phyloP scores from a whole-genome alignment of 805 yeast genomes.

The Lipomyces sp. region DNA sequence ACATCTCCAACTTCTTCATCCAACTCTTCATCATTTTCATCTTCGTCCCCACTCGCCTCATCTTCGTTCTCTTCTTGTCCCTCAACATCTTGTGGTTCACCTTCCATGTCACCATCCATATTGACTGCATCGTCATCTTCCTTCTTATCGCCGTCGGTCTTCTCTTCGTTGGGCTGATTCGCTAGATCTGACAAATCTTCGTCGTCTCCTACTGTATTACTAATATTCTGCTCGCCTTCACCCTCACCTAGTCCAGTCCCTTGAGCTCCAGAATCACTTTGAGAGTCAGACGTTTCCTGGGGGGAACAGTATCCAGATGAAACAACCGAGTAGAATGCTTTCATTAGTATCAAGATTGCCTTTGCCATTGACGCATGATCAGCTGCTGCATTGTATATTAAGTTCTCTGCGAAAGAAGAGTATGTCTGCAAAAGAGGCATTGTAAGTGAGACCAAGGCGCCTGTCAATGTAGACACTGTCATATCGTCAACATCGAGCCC shows the following conservation, averaged over 20 bases:
- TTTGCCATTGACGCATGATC: slow-evolving; percentile 62
- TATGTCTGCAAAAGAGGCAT: slow-evolving; percentile 70
- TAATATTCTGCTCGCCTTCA: slow-evolving; percentile 77
- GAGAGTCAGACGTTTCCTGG: slow-evolving; percentile 67
- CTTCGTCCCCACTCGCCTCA: slow-evolving; percentile 72
- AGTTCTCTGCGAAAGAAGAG: slow-evolving; percentile 51
- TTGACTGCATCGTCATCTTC: slow-evolving; percentile 89
- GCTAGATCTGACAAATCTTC: slow-evolving; percentile 82
- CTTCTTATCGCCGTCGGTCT: slow-evolving; percentile 65
- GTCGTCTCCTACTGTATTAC: slow-evolving; percentile 87
- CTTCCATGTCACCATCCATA: slow-evolving; percentile 97
- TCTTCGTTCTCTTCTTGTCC: slow-evolving; percentile 98
- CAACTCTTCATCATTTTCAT: slow-evolving; percentile 71
- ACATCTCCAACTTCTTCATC: slow-evolving; percentile 59
- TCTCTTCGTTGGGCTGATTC: slow-evolving; percentile 58
- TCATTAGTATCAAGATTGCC: slow-evolving; percentile 64
- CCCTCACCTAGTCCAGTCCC: slow-evolving; percentile 97
- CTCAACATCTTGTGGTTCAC: slow-evolving; percentile 74
- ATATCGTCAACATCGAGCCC: slow-evolving; percentile 48
- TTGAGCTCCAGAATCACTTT: slow-evolving; percentile 66
- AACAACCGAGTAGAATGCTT: slow-evolving; percentile 63
- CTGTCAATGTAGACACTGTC: slow-evolving; percentile 44
- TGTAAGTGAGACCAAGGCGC: slow-evolving; percentile 52
- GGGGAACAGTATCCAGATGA: slow-evolving; percentile 93
- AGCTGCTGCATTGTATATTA: slow-evolving; percentile 53